Evolutionary conservation across 306 rosid species (phyloP).

Genomic region (Arachis hypogaea): DNA sequence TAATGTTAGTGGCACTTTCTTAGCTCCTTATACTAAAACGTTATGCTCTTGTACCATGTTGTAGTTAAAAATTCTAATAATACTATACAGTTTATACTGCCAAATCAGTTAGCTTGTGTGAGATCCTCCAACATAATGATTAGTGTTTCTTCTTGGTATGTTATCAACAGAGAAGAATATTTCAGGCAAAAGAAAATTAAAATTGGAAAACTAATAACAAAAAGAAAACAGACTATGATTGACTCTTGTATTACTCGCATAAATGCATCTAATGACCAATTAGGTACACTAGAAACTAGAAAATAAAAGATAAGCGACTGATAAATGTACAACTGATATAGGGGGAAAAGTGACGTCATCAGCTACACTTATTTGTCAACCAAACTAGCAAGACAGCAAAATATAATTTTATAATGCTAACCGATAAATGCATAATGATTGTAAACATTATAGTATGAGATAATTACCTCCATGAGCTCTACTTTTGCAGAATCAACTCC

Average conservation of each 20-base stretch:
- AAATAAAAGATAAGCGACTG: background rate
- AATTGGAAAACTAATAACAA: background rate
- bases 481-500: conserved; percentile 93
- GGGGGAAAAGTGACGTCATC: background rate
- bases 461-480: conserved; percentile 92
- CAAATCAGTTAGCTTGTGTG: conserved; percentile 4
- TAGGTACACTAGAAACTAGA: too few relatives aligned
- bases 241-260: conserved; percentile 5
- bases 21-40: conserved; percentile 16
- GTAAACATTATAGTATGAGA: conserved; percentile 21
- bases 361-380: background rate
- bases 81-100: background rate
- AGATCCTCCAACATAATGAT: conserved; percentile 15
- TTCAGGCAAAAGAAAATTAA: background rate
- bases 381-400: conserved; percentile 29
- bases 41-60: conserved; percentile 11
- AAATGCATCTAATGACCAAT: background rate
- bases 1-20: conserved; percentile 1
- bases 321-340: background rate
- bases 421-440: background rate
- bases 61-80: conserved; percentile 3
- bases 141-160: conserved; percentile 8
- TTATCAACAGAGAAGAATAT: background rate
- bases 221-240: background rate
- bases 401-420: background rate